phyloP scores from a whole-genome alignment of 768 basidiomycete genomes.

The Leccinum ochraceum region DNA sequence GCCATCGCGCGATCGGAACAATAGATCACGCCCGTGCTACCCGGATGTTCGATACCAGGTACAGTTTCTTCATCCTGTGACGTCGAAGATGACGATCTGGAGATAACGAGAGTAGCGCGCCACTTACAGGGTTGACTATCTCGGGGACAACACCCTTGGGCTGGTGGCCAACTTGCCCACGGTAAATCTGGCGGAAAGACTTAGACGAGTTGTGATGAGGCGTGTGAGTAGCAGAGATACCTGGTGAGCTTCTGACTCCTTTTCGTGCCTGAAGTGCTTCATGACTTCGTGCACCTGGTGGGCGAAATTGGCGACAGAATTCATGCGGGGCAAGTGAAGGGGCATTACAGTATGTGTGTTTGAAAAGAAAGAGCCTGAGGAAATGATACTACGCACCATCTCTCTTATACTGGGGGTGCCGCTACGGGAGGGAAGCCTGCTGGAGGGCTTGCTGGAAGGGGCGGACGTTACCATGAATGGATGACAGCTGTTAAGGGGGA shows the following conservation, averaged over 20 bases:
- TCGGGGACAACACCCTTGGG: slow-evolving; percentile 66
- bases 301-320: slow-evolving; percentile 35
- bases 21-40: slow-evolving; percentile 69
- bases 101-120: neutral
- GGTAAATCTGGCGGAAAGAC: slow-evolving; percentile 59
- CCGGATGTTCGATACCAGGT: slow-evolving; percentile 83
- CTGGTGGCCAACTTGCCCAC: slow-evolving; percentile 68
- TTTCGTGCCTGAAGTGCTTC: slow-evolving; percentile 69
- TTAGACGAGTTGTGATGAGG: slow-evolving; percentile 1
- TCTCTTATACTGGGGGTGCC: slow-evolving; percentile 45
- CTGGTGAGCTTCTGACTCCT: slow-evolving; percentile 87
- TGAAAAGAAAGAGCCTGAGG: neutral
- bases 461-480: slow-evolving; percentile 24
- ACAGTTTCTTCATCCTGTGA: slow-evolving; percentile 83
- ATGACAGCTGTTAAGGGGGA: neutral
- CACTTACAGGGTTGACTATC: slow-evolving; percentile 66
- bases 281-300: slow-evolving; percentile 70
- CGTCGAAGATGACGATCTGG: slow-evolving; percentile 6
- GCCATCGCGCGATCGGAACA: slow-evolving; percentile 95
- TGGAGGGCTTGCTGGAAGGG: slow-evolving; percentile 27
- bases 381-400: slow-evolving; percentile 38
- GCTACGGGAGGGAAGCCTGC: slow-evolving; percentile 38
- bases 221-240: slow-evolving; percentile 35
- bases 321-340: slow-evolving; percentile 30
- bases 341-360: slow-evolving; percentile 9